These are phyloP conservation scores for Dothiorella sarmentorum DNA, from an alignment of 2,329 filamentous ascomycete species.

Conservation along the genomic window DNA sequence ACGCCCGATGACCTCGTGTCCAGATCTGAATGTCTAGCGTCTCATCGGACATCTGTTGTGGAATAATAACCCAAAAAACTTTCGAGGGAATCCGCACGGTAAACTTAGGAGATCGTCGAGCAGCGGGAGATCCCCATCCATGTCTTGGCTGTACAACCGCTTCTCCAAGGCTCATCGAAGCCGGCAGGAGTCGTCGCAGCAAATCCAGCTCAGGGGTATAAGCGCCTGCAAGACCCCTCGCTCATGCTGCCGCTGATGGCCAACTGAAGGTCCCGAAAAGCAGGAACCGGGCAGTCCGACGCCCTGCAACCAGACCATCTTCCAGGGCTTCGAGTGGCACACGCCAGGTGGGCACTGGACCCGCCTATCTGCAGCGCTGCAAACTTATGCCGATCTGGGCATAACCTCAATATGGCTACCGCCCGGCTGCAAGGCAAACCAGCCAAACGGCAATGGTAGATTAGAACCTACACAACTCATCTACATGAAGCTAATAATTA, in stretches of 20 bases:
- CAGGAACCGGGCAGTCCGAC: conserved; percentile 1
- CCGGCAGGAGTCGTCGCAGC: conserved; percentile 4
- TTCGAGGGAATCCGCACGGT: background rate
- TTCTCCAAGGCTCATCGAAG: conserved; percentile 5
- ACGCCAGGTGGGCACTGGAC: conserved; percentile 63
- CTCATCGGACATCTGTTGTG: background rate
- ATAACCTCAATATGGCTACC: conserved; percentile 59
- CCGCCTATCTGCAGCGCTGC: conserved; percentile 52
- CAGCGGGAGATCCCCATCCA: conserved; percentile 3
- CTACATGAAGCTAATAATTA: too few relatives aligned
- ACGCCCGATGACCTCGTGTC: conserved; percentile 1
- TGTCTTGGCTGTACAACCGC: conserved; percentile 7
- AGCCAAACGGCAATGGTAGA: conserved; percentile 61
- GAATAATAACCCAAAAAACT: background rate
- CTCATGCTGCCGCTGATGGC: background rate
- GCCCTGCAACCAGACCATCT: conserved; percentile 42
- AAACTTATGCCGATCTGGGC: conserved; percentile 56
- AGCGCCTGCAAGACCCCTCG: background rate
- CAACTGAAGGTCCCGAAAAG: background rate
- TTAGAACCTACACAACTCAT: too few relatives aligned
- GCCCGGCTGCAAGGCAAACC: conserved; percentile 66
- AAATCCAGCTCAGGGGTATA: conserved; percentile 10
- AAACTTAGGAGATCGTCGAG: background rate
- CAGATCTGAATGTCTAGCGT: too few relatives aligned
- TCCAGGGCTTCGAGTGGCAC: conserved; percentile 74